Evolutionary conservation across 2,329 filamentous ascomycete genomes (phyloP), one percentile per base, ranked within the genome.

Genomic region (Sodiomyces alkalinus): DNA sequence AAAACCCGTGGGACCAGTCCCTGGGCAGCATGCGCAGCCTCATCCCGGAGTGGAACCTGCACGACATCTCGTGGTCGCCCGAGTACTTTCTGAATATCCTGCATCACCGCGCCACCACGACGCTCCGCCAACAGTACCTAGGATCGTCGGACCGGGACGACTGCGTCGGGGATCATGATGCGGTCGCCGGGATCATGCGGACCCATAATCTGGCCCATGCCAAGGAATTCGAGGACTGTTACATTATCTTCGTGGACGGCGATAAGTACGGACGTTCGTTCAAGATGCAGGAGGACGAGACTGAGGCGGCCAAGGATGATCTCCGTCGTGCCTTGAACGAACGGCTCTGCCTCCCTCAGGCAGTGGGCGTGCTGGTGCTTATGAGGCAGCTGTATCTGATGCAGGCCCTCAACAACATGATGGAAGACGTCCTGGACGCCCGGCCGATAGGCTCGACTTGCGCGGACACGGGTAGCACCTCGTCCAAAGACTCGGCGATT

Each of bases 21-120:
- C 10, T 59, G 15, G 56, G 53, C 1, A 44, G 45, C n/a, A 40
- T 53, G 11, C 52, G 35, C 38, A 55, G 52, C n/a, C 24, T 60
- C 3, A 37, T 54, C 0, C 56, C 58, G 0, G 62, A 64, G 26
- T 53, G 48, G 47, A 62, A 64, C 31, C 30, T 64, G 1, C 44
- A 39, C 6, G 55, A 64, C 15, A 40, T 63, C 3, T 37, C 52
- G 4, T 38, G 43, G 1, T 41, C 50, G 0, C 47, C 57, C 0
- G 44, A 58, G n/a, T 46, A 11, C 12, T 31, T 62, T 4, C 41
- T 62, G 2, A 40, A 51, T 9, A 36, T 56, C 5, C 33, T 64
- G 3, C 48, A 52, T 15, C 39, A 56, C 19, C 47, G 58, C 6
- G 49, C 51, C 19, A 54, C 48, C 1, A 48, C 30, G 1, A 32